Evolutionary conservation across 306 rosid genomes (phyloP), one percentile per base, ranked within the genome.

Genomic region (Adenanthera pavonina): DNA sequence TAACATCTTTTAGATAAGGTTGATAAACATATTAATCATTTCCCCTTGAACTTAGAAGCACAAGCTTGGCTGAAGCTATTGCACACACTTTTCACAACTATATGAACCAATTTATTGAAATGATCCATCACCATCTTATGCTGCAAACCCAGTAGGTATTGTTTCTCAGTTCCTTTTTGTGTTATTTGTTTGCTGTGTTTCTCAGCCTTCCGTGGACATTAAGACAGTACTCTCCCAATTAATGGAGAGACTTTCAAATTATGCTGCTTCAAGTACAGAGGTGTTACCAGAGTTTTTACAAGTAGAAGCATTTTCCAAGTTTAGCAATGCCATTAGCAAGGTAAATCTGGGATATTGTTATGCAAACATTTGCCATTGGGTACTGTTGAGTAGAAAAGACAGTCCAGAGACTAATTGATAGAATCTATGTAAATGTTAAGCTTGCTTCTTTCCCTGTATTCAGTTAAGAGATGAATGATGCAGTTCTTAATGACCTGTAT

Each of bases 281-380:
- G 97, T 93, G 81, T 82, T 96, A 79, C 99, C 99, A 17, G 99
- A 96, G 85, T 96, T 96, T 80, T 90, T 96, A 88, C 98, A 93
- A 91, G 99, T 96, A 71, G 98, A 96, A 90, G 99, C 99, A 56
- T 96, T 96, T 91, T 89, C 98, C 46, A 96, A 93, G 89, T 90
- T 96, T 85, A 93, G 96, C 91, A 89, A 82, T 84, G 95, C 97
- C 76, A 96, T 96, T 73, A 94, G 98, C 85, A 93, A 92, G 99
- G 99, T 96, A 87, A 85, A 61, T 80, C 51, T 82, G 53, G 77
- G 51, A 75, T 74, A 33, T 69, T 70, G 36, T 60, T 65, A 59
- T 48, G 77, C 46, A 72, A 79, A 20, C 49, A 61, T 19, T 67
- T 80, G 46, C 73, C 47, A 59, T 64, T 65, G 16, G 62, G 47